A percentile compares a stretch with the other conserved stretches of the same genome.
Conservation (phyloP, 2,329 filamentous ascomycete species). For the Exophiala oligosperma region DNA sequence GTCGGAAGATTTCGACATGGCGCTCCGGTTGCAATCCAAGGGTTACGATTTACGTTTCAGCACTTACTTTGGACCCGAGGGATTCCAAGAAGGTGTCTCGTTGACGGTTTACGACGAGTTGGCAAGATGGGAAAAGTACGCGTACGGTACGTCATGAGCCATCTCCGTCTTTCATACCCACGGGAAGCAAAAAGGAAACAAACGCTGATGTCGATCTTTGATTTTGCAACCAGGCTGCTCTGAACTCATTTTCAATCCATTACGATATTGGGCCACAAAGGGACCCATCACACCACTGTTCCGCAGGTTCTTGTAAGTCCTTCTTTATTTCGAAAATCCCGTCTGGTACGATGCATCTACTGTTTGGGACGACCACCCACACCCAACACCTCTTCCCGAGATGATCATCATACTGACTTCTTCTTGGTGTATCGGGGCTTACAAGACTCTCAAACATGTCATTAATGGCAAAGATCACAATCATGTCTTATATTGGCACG, state of each 20-base stretch:
- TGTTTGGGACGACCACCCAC: background rate
- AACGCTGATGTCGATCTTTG: background rate
- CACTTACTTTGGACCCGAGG: conserved; percentile 61
- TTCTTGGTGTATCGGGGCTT: too few relatives aligned
- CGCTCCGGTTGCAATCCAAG: conserved; percentile 59
- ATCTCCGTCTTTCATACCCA: too few relatives aligned
- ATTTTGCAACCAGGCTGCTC: conserved; percentile 60
- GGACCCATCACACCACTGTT: conserved; percentile 79
- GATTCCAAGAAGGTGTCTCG: conserved; percentile 66
- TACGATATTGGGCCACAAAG: conserved; percentile 69
- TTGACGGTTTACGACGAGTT: conserved; percentile 81
- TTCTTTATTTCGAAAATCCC: background rate
- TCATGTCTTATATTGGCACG: conserved; percentile 61
- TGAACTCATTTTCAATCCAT: conserved; percentile 75
- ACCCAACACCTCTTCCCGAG: conserved; percentile 36
- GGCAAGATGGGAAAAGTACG: conserved; percentile 83
- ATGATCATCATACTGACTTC: too few relatives aligned
- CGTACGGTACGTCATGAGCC: conserved; percentile 49
- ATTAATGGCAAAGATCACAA: conserved; percentile 64
- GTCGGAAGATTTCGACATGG: background rate
- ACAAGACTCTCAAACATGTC: conserved; percentile 57
- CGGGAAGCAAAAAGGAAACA: too few relatives aligned
- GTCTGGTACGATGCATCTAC: background rate
- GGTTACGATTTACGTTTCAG: conserved; percentile 69
- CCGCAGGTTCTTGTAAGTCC: conserved; percentile 56